Conservation (phyloP, 495 filamentous ascomycete genomes). For the Aspergillus bridgeri region DNA sequence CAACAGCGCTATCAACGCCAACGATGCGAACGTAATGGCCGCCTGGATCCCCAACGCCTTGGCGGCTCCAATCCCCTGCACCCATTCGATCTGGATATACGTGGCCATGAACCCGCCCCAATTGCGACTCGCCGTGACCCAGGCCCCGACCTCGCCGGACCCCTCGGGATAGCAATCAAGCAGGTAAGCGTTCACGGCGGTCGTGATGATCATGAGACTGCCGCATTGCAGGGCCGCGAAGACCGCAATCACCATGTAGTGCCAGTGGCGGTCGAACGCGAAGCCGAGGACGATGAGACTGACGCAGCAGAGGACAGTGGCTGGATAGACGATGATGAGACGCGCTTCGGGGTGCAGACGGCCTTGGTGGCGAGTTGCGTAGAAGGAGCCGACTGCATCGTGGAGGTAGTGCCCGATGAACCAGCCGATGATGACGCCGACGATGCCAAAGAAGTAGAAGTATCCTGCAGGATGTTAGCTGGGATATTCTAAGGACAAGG, state of each 20-base stretch:
- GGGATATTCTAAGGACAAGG: not conserved
- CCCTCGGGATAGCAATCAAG: constrained; percentile 58
- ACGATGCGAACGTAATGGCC: constrained; percentile 37
- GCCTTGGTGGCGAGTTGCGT: constrained; percentile 47
- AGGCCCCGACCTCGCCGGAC: constrained; percentile 53
- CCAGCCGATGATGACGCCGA: constrained; percentile 53
- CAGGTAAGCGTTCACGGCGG: constrained; percentile 56
- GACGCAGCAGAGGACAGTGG: constrained; percentile 47
- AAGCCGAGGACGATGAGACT: constrained; percentile 56
- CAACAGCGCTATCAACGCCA: constrained; percentile 39
- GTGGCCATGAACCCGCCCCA: constrained; percentile 48
- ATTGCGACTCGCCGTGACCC: constrained; percentile 47
- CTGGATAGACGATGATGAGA: constrained; percentile 47
- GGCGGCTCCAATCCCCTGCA: constrained; percentile 23
- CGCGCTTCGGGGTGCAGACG: constrained; percentile 59
- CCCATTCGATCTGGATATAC: constrained; percentile 50
- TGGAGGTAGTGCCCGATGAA: constrained; percentile 57
- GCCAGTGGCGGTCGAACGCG: constrained; percentile 48
- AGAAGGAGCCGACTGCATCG: constrained; percentile 47
- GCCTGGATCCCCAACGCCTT: constrained; percentile 50
- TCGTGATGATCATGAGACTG: constrained; percentile 63
- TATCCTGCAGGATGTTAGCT: constrained; percentile 27
- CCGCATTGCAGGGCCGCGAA: constrained; percentile 55
- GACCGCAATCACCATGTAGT: constrained; percentile 55
- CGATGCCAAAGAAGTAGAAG: constrained; percentile 60